phyloP scores from a whole-genome alignment of 768 basidiomycete genomes.

The Mycena belliarum region DNA sequence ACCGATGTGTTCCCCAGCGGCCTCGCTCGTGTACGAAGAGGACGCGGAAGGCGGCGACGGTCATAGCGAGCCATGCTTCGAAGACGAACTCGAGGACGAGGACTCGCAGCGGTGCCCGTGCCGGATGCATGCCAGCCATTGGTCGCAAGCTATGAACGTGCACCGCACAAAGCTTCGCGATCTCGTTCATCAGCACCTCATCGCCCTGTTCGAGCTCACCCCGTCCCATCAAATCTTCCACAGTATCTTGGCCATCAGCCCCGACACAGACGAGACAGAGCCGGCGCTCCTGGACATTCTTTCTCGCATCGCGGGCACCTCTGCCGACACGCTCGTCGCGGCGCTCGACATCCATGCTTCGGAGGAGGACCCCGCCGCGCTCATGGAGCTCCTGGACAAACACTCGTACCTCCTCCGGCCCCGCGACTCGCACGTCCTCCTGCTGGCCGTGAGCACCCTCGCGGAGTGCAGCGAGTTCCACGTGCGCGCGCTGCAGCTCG shows the following conservation, averaged over 20 bases:
- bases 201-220: conserved; percentile 47
- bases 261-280: conserved; percentile 34
- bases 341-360: conserved; percentile 54
- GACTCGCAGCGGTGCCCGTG: conserved; percentile 27
- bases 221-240: conserved; percentile 51
- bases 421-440: conserved; percentile 50
- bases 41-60: conserved; percentile 11
- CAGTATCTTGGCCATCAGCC: conserved; percentile 41
- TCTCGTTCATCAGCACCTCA: conserved; percentile 47
- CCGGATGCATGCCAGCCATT: conserved; percentile 49
- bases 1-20: background rate
- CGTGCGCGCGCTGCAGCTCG: conserved; percentile 39
- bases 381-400: conserved; percentile 44
- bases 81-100: conserved; percentile 21
- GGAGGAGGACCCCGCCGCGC: conserved; percentile 33
- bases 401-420: conserved; percentile 62
- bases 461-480: conserved; percentile 28
- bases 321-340: conserved; percentile 53
- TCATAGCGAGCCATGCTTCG: no score
- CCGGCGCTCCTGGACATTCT: conserved; percentile 36
- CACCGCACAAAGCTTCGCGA: conserved; percentile 43
- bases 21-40: background rate
- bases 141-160: conserved; percentile 44
- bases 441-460: conserved; percentile 44
- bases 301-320: conserved; percentile 43